phyloP scores from a whole-genome alignment of 2,329 filamentous ascomycete species.

The Rhinocladiella similis region DNA sequence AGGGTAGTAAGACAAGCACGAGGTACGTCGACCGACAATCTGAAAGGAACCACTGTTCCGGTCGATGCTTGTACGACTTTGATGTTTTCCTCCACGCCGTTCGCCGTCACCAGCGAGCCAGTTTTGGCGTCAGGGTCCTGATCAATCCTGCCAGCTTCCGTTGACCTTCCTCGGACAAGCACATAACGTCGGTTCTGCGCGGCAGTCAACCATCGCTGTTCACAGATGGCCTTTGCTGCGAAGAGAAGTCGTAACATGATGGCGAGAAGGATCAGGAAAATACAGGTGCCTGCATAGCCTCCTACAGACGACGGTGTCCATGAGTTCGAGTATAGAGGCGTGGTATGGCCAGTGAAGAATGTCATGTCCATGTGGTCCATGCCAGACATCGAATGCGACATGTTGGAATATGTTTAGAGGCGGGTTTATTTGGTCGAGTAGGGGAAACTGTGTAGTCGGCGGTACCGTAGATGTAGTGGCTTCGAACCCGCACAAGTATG shows the following conservation, averaged over 20 bases:
- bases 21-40: constrained; percentile 75
- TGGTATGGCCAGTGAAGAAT: constrained; percentile 59
- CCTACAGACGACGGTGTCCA: constrained; percentile 75
- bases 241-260: constrained; percentile 69
- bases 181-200: constrained; percentile 77
- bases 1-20: constrained; percentile 70
- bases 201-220: constrained; percentile 66
- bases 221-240: constrained; percentile 63
- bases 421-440: neutral
- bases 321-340: constrained; percentile 63
- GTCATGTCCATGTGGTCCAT: constrained; percentile 38
- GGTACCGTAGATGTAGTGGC: no score
- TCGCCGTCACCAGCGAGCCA: constrained; percentile 66
- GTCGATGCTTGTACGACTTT: constrained; percentile 63
- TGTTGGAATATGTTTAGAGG: neutral
- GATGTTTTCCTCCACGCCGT: constrained; percentile 79
- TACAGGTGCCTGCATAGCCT: constrained; percentile 83
- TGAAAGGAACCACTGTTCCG: constrained; percentile 65
- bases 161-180: constrained; percentile 64
- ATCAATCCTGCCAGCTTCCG: constrained; percentile 60
- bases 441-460: neutral
- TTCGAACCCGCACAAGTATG: no score
- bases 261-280: constrained; percentile 81
- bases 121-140: constrained; percentile 63
- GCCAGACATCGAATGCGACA: constrained; percentile 11